Conservation (phyloP, 768 basidiomycete genomes). For the Clitopilus hobsonii region DNA sequence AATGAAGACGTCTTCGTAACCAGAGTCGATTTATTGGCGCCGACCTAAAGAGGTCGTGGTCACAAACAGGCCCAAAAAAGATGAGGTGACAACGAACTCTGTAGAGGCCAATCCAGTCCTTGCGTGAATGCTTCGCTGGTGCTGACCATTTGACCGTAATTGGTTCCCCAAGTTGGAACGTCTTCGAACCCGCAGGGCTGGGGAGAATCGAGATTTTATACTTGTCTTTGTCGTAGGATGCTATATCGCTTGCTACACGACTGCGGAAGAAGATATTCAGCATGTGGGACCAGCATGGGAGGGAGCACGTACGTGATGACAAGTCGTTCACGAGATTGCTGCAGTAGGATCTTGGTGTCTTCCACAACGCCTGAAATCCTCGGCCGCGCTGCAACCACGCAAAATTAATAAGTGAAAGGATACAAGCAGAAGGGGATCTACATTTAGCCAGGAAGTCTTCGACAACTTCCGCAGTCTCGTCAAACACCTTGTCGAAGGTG, state of each 20-base stretch:
- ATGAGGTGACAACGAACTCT: constrained; percentile 39
- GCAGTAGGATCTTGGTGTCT: constrained; percentile 87
- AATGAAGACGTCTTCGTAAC: constrained; percentile 83
- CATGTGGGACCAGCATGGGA: background rate
- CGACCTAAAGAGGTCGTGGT: constrained; percentile 45
- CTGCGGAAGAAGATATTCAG: constrained; percentile 30
- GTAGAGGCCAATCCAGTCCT: constrained; percentile 96
- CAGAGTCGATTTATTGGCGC: constrained; percentile 77
- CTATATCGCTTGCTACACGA: constrained; percentile 79
- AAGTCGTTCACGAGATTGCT: constrained; percentile 86
- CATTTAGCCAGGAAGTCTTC: constrained; percentile 93
- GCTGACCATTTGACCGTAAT: constrained; percentile 86
- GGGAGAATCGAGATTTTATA: constrained; percentile 68
- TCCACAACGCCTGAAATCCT: constrained; percentile 85
- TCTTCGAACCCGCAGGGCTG: constrained; percentile 41
- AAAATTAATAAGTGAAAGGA: constrained; percentile 7
- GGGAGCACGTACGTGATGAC: constrained; percentile 75
- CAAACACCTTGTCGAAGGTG: constrained; percentile 93
- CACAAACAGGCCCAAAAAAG: background rate
- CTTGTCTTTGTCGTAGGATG: constrained; percentile 72
- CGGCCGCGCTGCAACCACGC: constrained; percentile 62
- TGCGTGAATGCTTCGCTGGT: constrained; percentile 78
- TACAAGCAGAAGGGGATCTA: constrained; percentile 31
- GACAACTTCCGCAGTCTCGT: constrained; percentile 87
- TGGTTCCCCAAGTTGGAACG: constrained; percentile 89